Evolutionary conservation across 2,329 filamentous ascomycete species (phyloP).

Genomic region (Colletotrichum sp.): DNA sequence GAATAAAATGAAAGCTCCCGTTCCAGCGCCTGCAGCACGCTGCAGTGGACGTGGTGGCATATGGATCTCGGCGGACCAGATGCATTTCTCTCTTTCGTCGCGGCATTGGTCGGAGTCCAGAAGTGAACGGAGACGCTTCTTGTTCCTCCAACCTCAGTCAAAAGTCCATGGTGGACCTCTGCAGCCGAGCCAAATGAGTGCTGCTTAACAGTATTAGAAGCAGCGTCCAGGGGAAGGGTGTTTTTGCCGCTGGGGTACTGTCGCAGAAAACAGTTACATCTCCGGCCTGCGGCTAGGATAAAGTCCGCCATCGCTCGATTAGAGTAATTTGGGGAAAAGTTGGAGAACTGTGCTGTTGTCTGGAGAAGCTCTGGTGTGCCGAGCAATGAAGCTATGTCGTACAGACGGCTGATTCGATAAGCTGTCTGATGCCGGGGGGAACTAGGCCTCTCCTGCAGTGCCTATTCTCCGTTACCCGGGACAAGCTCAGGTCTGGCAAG

Average conservation of each 20-base stretch:
- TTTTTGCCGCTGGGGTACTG: not conserved
- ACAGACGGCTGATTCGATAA: constrained; percentile 1
- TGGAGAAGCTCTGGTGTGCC: constrained; percentile 10
- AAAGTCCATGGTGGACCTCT: not conserved
- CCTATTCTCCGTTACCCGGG: not conserved
- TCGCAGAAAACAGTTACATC: constrained; percentile 8
- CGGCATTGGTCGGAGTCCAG: not conserved
- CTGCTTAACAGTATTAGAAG: not conserved
- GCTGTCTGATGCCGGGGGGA: not conserved
- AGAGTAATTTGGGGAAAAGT: constrained; percentile 20
- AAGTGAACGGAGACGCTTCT: not conserved
- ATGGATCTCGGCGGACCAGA: constrained; percentile 3
- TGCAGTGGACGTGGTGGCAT: not conserved
- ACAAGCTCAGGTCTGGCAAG: not conserved
- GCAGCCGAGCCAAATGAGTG: not conserved
- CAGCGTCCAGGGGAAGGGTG: not conserved
- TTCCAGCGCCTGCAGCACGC: not conserved
- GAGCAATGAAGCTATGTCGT: constrained; percentile 14
- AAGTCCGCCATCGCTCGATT: not conserved
- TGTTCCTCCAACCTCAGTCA: not conserved
- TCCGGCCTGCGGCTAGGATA: constrained; percentile 7
- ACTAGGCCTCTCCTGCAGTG: not conserved
- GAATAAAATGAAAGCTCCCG: not conserved
- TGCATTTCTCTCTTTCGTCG: not conserved
- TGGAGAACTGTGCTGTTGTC: constrained; percentile 4